These are phyloP conservation scores for Pyrenophora seminiperda DNA, from an alignment of 2,329 filamentous ascomycete genomes.

Conservation along the genomic window DNA sequence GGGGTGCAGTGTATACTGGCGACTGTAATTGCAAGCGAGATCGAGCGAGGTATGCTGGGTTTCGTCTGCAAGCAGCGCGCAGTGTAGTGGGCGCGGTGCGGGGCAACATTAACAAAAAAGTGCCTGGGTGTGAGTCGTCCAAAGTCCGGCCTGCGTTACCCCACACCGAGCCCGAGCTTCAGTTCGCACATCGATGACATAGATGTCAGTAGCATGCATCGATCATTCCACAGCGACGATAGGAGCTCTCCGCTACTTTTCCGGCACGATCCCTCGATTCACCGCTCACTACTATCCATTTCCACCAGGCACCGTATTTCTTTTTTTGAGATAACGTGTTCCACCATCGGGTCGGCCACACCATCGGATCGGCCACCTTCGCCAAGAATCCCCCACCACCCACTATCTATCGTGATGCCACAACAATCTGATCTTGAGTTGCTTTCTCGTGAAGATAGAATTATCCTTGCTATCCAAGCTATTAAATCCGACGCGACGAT, in stretches of 20 bases:
- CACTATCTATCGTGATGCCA: too few relatives aligned
- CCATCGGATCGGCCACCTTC: too few relatives aligned
- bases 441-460: too few relatives aligned
- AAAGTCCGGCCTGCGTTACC: slow-evolving; percentile 13
- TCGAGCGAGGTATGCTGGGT: slow-evolving; percentile 5
- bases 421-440: too few relatives aligned
- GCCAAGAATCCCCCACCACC: too few relatives aligned
- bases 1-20: slow-evolving; percentile 8
- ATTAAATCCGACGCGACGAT: too few relatives aligned
- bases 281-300: not conserved
- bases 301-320: too few relatives aligned
- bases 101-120: slow-evolving; percentile 23
- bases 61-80: slow-evolving; percentile 17
- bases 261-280: not conserved
- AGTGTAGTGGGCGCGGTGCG: slow-evolving; percentile 23
- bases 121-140: slow-evolving; percentile 18
- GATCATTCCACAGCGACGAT: not conserved
- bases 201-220: not conserved
- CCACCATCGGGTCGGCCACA: too few relatives aligned
- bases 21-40: not conserved
- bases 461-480: too few relatives aligned
- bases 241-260: not conserved
- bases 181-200: not conserved
- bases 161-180: slow-evolving; percentile 16
- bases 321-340: too few relatives aligned